These are phyloP conservation scores for Elaeagnus macrophylla DNA, from an alignment of 306 rosid species.

Conservation along the genomic window DNA sequence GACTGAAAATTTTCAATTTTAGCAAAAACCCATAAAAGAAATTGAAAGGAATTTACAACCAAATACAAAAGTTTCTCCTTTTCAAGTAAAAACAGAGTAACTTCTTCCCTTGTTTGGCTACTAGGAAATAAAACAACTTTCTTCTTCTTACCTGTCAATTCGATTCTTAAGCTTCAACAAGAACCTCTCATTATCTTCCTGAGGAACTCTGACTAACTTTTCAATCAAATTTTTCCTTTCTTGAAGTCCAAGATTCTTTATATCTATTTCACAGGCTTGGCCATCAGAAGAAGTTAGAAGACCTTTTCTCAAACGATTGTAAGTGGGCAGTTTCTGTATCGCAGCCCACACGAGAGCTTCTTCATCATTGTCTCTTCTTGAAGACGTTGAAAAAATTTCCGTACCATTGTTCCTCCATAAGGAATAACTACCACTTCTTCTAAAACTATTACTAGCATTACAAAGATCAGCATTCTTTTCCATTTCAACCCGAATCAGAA, in stretches of 20 bases:
- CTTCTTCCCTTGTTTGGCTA: not conserved
- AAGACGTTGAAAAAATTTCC: conserved; percentile 43
- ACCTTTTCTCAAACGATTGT: conserved; percentile 59
- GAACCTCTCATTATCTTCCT: conserved; percentile 31
- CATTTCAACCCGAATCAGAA: conserved; percentile 1
- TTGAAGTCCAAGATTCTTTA: conserved; percentile 33
- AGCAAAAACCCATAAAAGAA: too few relatives aligned
- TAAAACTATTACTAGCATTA: conserved; percentile 24
- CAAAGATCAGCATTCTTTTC: conserved; percentile 41
- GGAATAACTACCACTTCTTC: conserved; percentile 24
- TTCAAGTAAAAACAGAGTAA: not conserved
- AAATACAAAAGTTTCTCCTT: too few relatives aligned
- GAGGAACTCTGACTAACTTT: conserved; percentile 23
- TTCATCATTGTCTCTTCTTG: conserved; percentile 40
- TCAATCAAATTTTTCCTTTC: conserved; percentile 27
- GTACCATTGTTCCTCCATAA: conserved; percentile 31
- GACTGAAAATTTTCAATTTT: too few relatives aligned
- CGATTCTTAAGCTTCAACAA: conserved; percentile 47
- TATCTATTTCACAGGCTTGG: conserved; percentile 35
- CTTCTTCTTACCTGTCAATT: conserved; percentile 44
- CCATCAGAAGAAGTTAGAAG: conserved; percentile 41
- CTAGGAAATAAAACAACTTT: not conserved
- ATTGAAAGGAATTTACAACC: too few relatives aligned
- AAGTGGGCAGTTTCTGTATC: conserved; percentile 65
- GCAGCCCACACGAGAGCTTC: conserved; percentile 69